Conservation (phyloP, 2,329 filamentous ascomycete species). For the Salinomyces thailandicus region DNA sequence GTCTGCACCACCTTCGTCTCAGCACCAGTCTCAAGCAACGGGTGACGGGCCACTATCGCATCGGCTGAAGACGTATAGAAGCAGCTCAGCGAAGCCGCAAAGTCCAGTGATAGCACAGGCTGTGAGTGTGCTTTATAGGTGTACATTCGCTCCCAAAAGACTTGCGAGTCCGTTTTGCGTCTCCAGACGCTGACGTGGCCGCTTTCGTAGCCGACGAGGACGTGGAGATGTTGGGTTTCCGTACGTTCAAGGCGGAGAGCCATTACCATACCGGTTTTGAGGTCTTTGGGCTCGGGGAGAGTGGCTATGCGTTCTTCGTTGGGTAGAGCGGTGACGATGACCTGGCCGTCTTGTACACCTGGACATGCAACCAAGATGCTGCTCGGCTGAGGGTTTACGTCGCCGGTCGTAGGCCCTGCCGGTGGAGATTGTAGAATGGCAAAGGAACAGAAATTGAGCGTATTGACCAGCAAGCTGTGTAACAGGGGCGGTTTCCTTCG, state of each 20-base stretch:
- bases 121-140: conserved; percentile 60
- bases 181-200: conserved; percentile 56
- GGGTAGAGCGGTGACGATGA: conserved; percentile 79
- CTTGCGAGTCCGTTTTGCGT: conserved; percentile 31
- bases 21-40: conserved; percentile 32
- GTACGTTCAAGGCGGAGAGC: conserved; percentile 42
- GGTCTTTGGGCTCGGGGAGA: conserved; percentile 40
- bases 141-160: conserved; percentile 52
- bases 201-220: conserved; percentile 76
- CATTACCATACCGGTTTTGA: conserved; percentile 76
- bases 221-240: conserved; percentile 44
- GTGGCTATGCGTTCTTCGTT: conserved; percentile 57
- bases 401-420: background rate
- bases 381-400: background rate
- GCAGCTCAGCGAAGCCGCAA: conserved; percentile 34
- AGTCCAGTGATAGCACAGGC: conserved; percentile 59
- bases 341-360: conserved; percentile 38
- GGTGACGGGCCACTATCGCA: conserved; percentile 65
- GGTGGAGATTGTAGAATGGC: conserved; percentile 25
- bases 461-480: conserved; percentile 74
- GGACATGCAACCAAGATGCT: conserved; percentile 61
- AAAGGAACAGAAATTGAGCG: conserved; percentile 91
- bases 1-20: conserved; percentile 47
- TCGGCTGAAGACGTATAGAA: conserved; percentile 80
- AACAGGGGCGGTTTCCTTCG: conserved; percentile 69